Evolutionary conservation across 192 early-diverging fungal genomes (phyloP), one percentile per base, ranked within the genome.

Genomic region (Backusella tarrabulga): DNA sequence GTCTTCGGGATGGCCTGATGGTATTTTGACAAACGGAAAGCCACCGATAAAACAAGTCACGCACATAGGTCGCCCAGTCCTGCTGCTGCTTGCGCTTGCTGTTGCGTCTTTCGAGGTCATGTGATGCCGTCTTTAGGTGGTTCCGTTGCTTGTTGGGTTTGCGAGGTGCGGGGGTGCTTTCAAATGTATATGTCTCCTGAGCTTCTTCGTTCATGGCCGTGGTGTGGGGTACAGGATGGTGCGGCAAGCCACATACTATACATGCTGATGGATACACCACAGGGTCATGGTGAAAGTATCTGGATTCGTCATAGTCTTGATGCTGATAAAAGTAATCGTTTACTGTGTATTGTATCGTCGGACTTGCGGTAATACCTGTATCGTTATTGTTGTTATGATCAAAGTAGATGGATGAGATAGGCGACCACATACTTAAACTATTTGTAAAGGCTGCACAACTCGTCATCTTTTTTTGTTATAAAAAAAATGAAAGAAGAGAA

Each of bases 261-360:
- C 71, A 72, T 32, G 36, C 44, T 46, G 40, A 40, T 9, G 71
- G 71, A 8, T 72, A 72, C 1, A 72, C 26, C 1, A 72, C 42
- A 21, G 71, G 71, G 7, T 72, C 71, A 72, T 72, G 71, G 19
- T 72, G 71, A 44, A 44, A 72, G 26, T 46, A 72, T 15, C 71
- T 36, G 17, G 71, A 50, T 7, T 72, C 23, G 26, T 41, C 69
- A 21, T n/a, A 29, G 23, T 29, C 56, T 29, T 26, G 26, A 26
- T 63, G 26, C 2, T 63, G 23, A 63, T 63, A 23, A 63, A 63
- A 63, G 56, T 50, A 50, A 50, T 63, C 56, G 26, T 63, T 12
- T 6, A 63, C 56, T 63, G 56, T 63, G 0, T 63, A 63, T 63
- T 63, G 21, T 63, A 63, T 29, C 12, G 56, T 63, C 23, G 56